Base-by-base conservation (phyloP, 2,329 filamentous ascomycete genomes). In the Shiraia sp. region DNA sequence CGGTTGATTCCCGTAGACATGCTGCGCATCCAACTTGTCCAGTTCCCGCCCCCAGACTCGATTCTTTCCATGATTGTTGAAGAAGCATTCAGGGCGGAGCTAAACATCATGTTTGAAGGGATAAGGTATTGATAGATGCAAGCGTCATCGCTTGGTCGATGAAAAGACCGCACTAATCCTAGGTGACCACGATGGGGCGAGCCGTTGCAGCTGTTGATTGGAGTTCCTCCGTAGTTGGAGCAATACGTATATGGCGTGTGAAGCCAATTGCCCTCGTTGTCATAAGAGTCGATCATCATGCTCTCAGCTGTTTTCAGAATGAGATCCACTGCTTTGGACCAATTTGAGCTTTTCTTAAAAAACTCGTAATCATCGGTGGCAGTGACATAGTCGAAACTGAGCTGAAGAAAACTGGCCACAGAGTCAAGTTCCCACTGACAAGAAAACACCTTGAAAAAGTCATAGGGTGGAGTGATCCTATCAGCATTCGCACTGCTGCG, bases 31-130 rank as follows among this genome's bases (percentile, higher is more conserved):
- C 77, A 67, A 1, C 64, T 59, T 0, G 81, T 78, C 1, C 86
- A 71, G 40, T 55, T 50, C 70, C 79, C 74, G 40, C 47, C 74
- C 7, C 32, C 24, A 0, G 47, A 26, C 65, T 69, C 60, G 32
- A 82, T 64, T 17, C 65, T 65, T 13, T 64, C 68, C 72, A 80
- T 79, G 61, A 83, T 82, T 6, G 64, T 51, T 8, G 75, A 73
- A 0, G 77, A 71, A 0, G 75, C 71, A 23, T 74, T 75, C 8
- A 90, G 76, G 49, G 82, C 86, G 8, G 77, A 72, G 17, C 82
- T 75, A 53, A 90, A 85, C 85, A 89, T 88, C 85, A 90, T 90
- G 40, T 78, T 79, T 13, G 67, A 67, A 0, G 75, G 75, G 31
- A 77, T 72, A 31, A 79, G 69, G 41, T 75, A 72, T 48, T 78